Conservation (phyloP, 2,329 filamentous ascomycete genomes). For the Didymosphaeria variabile region DNA sequence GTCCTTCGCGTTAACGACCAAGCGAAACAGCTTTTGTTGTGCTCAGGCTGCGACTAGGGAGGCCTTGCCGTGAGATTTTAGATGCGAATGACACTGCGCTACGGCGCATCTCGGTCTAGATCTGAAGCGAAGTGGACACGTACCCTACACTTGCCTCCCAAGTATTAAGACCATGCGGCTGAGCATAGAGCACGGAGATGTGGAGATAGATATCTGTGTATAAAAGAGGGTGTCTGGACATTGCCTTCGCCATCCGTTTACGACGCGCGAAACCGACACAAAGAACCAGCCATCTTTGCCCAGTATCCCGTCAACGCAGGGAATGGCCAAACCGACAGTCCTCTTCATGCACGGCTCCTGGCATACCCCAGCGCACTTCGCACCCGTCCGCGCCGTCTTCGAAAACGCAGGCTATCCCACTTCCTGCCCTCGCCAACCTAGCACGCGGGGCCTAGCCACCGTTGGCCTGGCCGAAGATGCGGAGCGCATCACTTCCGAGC, state of each 20-base stretch:
- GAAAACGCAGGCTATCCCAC: slow-evolving; percentile 11
- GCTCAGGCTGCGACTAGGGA: background rate
- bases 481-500: slow-evolving; percentile 10
- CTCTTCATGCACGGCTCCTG: slow-evolving; percentile 19
- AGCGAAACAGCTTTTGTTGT: background rate
- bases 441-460: background rate
- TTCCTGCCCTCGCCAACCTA: slow-evolving; percentile 6
- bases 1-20: background rate
- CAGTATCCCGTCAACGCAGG: too few species aligned
- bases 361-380: slow-evolving; percentile 15
- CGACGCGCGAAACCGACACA: too few species aligned
- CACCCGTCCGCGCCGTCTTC: slow-evolving; percentile 9
- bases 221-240: background rate
- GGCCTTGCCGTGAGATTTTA: background rate
- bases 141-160: background rate
- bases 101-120: background rate
- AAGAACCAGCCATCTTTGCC: background rate
- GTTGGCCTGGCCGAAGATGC: slow-evolving; percentile 13
- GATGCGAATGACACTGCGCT: background rate
- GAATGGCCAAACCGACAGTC: slow-evolving; percentile 13
- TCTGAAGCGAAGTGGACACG: background rate
- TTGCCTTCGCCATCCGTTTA: background rate
- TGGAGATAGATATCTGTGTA: background rate
- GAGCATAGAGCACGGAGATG: background rate
- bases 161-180: background rate